Evolutionary conservation across 805 yeast species (phyloP), one percentile per base, ranked within the genome.

Genomic region (Cephaloascus fragrans): DNA sequence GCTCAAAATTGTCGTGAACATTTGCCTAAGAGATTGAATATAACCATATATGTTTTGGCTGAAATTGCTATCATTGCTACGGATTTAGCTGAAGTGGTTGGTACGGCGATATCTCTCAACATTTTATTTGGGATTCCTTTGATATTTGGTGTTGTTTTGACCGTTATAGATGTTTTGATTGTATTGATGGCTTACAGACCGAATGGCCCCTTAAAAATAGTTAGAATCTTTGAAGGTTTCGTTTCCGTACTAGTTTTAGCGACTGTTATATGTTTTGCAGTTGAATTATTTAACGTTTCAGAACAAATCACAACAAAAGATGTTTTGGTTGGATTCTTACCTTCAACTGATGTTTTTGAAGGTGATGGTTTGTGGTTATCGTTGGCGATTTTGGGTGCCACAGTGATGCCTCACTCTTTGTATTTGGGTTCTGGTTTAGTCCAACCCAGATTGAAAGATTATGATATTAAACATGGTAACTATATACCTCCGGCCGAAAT

Each of bases 21-120:
- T 57, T 62, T 89, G 33, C 81, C 89, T 2, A 66, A 61, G 39
- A 70, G 69, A 43, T 50, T 83, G 26, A 83, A 83, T 51, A 48
- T 80, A 32, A 50, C 71, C 23, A 61, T 88, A 18, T 89, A 90
- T 56, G 55, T 79, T 2, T 69, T 89, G 44, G 94, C 97, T 0
- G 97, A 90, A 52, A 62, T 82, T 16, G 95, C 97, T 17, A 90
- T 90, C 42, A 79, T 90, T 34, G 96, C 97, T 2, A 90, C 97
- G 0, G 98, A 90, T 61, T 72, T 93, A 46, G 97, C 98, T 1
- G 97, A 90, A 56, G 96, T 90, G 28, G 90, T 93, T 19, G 98
- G 98, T n/a, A 86, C 96, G 3, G 97, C 97, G 3, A 87, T 90
- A 41, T 82, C 97, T 1, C 69, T 90, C 41, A 87, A 93, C 49